Evolutionary conservation across 257 asterid species (phyloP).

Genomic region (Solanum lignicaule): DNA sequence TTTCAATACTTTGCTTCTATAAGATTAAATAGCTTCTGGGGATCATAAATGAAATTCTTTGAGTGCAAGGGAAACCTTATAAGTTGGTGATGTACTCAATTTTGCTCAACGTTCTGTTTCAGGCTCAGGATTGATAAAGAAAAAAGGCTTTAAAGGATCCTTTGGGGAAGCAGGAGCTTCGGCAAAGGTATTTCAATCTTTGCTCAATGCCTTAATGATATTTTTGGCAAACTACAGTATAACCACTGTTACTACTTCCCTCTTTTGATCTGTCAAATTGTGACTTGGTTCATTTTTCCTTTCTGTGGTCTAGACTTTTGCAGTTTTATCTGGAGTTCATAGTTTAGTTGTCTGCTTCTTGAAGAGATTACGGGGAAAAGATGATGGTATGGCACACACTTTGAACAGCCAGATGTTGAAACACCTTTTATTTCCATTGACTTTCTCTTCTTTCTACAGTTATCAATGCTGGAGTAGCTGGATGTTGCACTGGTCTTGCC

Average conservation of each 20-base stretch:
- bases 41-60: not conserved
- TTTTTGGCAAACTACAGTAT: not conserved
- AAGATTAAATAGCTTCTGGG: not conserved
- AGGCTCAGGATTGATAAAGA: constrained; percentile 73
- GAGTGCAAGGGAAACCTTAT: not conserved
- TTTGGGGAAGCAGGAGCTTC: constrained; percentile 72
- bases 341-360: constrained; percentile 78
- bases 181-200: constrained; percentile 49
- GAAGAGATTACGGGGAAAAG: constrained; percentile 81
- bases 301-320: constrained; percentile 50
- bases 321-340: constrained; percentile 85
- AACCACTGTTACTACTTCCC: not conserved
- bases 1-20: not conserved
- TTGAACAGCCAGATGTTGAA: not conserved
- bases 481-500: constrained; percentile 96
- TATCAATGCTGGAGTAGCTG: constrained; percentile 92
- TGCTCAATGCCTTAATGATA: not conserved
- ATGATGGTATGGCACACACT: constrained; percentile 51
- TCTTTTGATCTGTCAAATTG: not conserved
- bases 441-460: constrained; percentile 28
- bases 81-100: not conserved
- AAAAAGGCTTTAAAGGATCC: constrained; percentile 73
- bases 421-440: not conserved
- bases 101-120: not conserved
- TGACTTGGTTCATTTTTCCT: not conserved